Conservation (phyloP, 2,329 filamentous ascomycete genomes). For the Coniochaeta ligniaria region DNA sequence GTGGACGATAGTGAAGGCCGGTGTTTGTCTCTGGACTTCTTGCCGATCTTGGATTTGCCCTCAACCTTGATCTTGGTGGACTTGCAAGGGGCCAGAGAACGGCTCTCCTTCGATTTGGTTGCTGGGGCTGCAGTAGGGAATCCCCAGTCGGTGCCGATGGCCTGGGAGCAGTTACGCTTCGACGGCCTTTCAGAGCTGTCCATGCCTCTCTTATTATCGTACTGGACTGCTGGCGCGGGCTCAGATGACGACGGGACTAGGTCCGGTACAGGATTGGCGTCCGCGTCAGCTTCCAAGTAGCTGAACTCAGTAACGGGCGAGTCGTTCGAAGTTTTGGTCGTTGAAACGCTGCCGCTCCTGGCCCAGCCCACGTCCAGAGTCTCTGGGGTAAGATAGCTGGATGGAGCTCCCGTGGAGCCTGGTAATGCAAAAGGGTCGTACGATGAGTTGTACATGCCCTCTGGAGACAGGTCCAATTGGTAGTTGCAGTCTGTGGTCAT, state of each 20-base stretch:
- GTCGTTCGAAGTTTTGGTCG: neutral
- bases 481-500: neutral
- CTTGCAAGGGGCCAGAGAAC: neutral
- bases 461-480: neutral
- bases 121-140: neutral
- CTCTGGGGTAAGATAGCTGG: neutral
- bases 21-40: neutral
- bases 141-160: slow-evolving; percentile 17
- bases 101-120: neutral
- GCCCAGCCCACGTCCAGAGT: neutral
- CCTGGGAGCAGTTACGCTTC: slow-evolving; percentile 10
- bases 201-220: neutral
- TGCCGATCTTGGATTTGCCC: neutral
- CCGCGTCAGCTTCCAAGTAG: neutral
- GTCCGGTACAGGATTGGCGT: neutral
- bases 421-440: neutral
- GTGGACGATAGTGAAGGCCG: neutral
- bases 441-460: neutral
- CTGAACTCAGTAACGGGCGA: neutral
- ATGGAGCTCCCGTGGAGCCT: neutral
- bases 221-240: neutral
- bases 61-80: neutral
- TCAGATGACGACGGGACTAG: neutral
- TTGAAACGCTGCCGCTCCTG: neutral
- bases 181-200: slow-evolving; percentile 13